These are phyloP conservation scores for Mycena venus DNA, from an alignment of 768 basidiomycete species.

Conservation along the genomic window DNA sequence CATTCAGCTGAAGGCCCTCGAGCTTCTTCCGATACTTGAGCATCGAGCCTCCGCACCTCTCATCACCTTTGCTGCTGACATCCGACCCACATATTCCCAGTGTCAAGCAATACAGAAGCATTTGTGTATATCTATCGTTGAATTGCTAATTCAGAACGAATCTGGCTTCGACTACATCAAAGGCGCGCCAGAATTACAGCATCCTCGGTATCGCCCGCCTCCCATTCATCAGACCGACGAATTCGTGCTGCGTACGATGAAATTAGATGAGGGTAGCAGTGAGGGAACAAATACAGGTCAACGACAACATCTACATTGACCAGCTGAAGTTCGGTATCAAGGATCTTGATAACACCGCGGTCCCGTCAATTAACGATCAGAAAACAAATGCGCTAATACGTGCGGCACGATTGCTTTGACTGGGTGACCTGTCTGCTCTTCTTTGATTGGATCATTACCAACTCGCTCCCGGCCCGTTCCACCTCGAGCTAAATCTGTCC, in stretches of 20 bases:
- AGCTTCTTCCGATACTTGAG: not conserved
- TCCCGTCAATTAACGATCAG: conserved; percentile 17
- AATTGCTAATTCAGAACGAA: not conserved
- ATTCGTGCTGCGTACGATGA: conserved; percentile 19
- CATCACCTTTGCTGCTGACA: not conserved
- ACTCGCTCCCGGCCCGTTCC: conserved; percentile 33
- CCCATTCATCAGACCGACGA: conserved; percentile 5
- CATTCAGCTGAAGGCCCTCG: not conserved
- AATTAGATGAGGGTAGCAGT: conserved; percentile 20
- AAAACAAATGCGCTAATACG: conserved; percentile 24
- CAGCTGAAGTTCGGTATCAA: conserved; percentile 19
- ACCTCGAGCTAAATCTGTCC: conserved; percentile 35
- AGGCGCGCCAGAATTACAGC: not conserved
- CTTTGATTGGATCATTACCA: conserved; percentile 23
- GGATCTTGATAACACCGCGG: conserved; percentile 9
- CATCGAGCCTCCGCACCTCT: not conserved
- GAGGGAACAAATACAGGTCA: conserved; percentile 23
- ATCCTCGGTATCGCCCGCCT: conserved; percentile 3
- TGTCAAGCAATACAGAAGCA: not conserved
- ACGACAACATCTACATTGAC: conserved; percentile 27
- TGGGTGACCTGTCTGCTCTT: conserved; percentile 18
- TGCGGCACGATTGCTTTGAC: conserved; percentile 2
- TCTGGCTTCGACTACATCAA: not conserved
- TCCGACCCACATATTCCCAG: not conserved
- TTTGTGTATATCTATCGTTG: not conserved